Percentiles rank a stretch among this genome's conserved stretches.
These are phyloP conservation scores for Colletotrichum plurivorum DNA, from an alignment of 2,329 filamentous ascomycete genomes.

Conservation along the genomic window DNA sequence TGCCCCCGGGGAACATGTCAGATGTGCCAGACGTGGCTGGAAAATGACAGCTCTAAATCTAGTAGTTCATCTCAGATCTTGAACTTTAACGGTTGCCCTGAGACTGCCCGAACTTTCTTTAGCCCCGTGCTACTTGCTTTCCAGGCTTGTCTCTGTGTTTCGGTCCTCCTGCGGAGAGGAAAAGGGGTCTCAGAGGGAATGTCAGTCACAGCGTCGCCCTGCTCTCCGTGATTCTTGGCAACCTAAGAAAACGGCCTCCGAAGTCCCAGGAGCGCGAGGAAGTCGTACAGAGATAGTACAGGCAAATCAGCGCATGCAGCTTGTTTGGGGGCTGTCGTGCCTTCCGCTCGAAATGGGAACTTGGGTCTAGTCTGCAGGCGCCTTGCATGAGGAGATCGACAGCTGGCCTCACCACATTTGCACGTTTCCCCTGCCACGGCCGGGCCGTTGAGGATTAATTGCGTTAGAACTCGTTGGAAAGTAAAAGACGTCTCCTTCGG, in stretches of 20 bases:
- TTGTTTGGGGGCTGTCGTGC: not conserved
- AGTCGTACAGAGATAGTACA: constrained; percentile 5
- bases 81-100: constrained; percentile 24
- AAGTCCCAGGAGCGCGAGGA: not conserved
- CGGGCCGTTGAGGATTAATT: constrained; percentile 27
- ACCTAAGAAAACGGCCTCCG: not conserved
- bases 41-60: constrained; percentile 22
- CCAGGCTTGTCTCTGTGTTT: not conserved
- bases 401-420: constrained; percentile 13
- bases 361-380: constrained; percentile 13
- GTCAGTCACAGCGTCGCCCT: constrained; percentile 11
- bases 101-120: constrained; percentile 13
- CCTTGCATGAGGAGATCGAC: constrained; percentile 29
- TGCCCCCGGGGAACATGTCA: not conserved
- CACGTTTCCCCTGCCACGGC: constrained; percentile 18
- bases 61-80: constrained; percentile 16
- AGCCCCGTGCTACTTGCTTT: not conserved
- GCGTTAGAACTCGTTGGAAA: constrained; percentile 17
- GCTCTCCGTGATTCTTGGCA: not conserved
- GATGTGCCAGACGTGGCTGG: constrained; percentile 19
- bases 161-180: constrained; percentile 11
- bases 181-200: constrained; percentile 11
- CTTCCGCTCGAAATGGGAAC: constrained; percentile 11
- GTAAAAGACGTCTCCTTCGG: constrained; percentile 5
- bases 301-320: constrained; percentile 1